phyloP scores from a whole-genome alignment of 768 basidiomycete species.

The Suillus alpinus region DNA sequence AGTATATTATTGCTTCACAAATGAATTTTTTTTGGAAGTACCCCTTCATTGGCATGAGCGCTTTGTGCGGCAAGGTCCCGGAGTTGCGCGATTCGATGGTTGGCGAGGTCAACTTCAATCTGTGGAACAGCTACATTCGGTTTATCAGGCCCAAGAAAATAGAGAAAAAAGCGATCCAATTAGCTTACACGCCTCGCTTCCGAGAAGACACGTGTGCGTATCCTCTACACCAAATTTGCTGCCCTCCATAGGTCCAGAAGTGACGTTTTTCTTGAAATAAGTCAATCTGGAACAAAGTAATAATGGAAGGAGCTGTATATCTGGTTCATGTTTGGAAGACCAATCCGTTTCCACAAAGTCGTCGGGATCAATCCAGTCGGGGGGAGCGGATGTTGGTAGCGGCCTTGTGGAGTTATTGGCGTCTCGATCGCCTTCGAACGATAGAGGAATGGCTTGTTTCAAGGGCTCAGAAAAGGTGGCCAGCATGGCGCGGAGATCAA shows the following conservation, averaged over 20 bases:
- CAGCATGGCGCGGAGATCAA: slow-evolving; percentile 76
- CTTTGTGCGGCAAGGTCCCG: slow-evolving; percentile 14
- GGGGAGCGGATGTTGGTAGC: slow-evolving; percentile 37
- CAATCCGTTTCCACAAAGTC: slow-evolving; percentile 85
- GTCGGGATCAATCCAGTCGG: slow-evolving; percentile 68
- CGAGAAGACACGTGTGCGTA: slow-evolving; percentile 79
- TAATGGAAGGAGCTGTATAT: slow-evolving; percentile 66
- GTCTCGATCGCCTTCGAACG: slow-evolving; percentile 42
- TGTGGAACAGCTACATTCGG: slow-evolving; percentile 50
- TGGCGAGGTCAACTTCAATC: slow-evolving; percentile 62
- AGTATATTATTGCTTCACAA: neutral
- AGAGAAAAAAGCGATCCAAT: slow-evolving; percentile 3
- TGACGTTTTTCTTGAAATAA: slow-evolving; percentile 66
- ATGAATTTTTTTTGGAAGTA: slow-evolving; percentile 7
- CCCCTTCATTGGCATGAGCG: slow-evolving; percentile 14
- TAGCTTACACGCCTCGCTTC: slow-evolving; percentile 63
- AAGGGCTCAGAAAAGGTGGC: slow-evolving; percentile 74
- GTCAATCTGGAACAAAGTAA: slow-evolving; percentile 81
- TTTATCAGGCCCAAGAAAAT: slow-evolving; percentile 3
- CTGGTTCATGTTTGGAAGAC: slow-evolving; percentile 50
- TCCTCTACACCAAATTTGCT: slow-evolving; percentile 87
- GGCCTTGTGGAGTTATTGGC: slow-evolving; percentile 32
- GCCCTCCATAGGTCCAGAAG: slow-evolving; percentile 38
- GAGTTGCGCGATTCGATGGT: slow-evolving; percentile 53
- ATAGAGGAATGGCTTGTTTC: slow-evolving; percentile 55